A percentile compares a stretch with the other conserved stretches of the same genome.
Evolutionary conservation across 257 asterid species (phyloP).

Genomic region (Solanum lignicaule): DNA sequence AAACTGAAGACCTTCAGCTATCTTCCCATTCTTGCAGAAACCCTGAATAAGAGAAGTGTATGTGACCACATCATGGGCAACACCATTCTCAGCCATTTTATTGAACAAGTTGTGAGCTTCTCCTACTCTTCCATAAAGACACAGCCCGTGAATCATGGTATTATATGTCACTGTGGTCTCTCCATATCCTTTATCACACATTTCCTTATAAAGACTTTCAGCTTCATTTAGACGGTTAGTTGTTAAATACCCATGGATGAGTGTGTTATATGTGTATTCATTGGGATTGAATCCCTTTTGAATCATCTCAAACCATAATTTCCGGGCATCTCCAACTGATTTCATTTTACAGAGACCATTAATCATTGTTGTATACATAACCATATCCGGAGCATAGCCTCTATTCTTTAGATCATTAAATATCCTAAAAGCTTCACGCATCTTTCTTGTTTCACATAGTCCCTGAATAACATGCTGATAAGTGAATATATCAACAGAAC

Average conservation of each 20-base stretch:
- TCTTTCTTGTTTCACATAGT: constrained; percentile 34
- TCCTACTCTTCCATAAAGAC: constrained; percentile 35
- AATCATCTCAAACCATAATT: constrained; percentile 71
- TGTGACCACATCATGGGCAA: constrained; percentile 31
- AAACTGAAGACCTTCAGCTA: constrained; percentile 24
- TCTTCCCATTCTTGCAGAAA: constrained; percentile 29
- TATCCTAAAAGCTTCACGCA: constrained; percentile 42
- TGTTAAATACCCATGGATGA: constrained; percentile 41
- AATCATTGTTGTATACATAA: constrained; percentile 65
- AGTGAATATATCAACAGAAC: constrained; percentile 41
- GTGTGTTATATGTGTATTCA: constrained; percentile 40
- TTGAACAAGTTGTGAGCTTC: constrained; percentile 40
- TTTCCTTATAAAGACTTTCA: constrained; percentile 43
- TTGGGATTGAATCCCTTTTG: constrained; percentile 40
- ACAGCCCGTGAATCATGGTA: constrained; percentile 52
- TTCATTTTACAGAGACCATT: constrained; percentile 42
- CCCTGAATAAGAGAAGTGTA: constrained; percentile 46
- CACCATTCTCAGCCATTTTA: constrained; percentile 40
- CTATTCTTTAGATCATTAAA: constrained; percentile 55
- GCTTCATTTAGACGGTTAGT: constrained; percentile 47
- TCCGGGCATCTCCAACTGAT: constrained; percentile 40
- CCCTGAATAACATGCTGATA: constrained; percentile 54
- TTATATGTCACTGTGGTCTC: constrained; percentile 38
- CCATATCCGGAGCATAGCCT: constrained; percentile 60
- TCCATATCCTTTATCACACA: constrained; percentile 42